Percentiles rank a stretch among this genome's conserved stretches.
These are phyloP conservation scores for Elongisporangium undulatum DNA, from an alignment of 352 stramenopile species.

Conservation along the genomic window DNA sequence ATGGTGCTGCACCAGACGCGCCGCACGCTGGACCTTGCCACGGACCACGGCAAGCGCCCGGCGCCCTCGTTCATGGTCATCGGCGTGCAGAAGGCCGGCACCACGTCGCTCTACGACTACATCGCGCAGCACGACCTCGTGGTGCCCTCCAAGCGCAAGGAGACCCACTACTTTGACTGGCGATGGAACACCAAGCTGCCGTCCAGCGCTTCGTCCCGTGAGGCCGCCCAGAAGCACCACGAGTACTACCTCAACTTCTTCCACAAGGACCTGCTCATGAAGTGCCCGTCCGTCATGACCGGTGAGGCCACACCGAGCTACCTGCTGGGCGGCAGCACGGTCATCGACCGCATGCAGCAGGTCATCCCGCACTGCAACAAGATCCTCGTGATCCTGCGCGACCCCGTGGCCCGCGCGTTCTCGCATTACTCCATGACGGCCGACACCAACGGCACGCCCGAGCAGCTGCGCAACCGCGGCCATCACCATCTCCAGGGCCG, in stretches of 20 bases:
- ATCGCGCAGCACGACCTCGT: slow-evolving; percentile 96
- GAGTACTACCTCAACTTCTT: slow-evolving; percentile 85
- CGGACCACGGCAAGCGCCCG: slow-evolving; percentile 64
- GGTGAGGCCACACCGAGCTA: slow-evolving; percentile 93
- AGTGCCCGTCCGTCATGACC: slow-evolving; percentile 89
- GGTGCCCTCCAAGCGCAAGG: slow-evolving; percentile 85
- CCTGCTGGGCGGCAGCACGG: slow-evolving; percentile 68
- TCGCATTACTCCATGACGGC: slow-evolving; percentile 89
- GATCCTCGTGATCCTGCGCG: slow-evolving; percentile 79
- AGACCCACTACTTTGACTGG: slow-evolving; percentile 99
- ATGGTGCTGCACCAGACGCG: slow-evolving; percentile 95
- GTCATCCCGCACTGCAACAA: slow-evolving; percentile 79
- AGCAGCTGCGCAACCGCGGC: slow-evolving; percentile 77
- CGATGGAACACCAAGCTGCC: slow-evolving; percentile 88
- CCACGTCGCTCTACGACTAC: slow-evolving; percentile 97
- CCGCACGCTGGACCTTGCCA: slow-evolving; percentile 91
- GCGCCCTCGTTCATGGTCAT: slow-evolving; percentile 94
- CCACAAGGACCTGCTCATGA: slow-evolving; percentile 71
- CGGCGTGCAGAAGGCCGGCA: slow-evolving; percentile 95
- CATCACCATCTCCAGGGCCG: slow-evolving; percentile 58
- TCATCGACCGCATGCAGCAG: slow-evolving; percentile 75
- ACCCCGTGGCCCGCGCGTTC: slow-evolving; percentile 82
- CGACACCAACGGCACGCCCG: slow-evolving; percentile 61
- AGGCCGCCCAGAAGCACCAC: slow-evolving; percentile 55
- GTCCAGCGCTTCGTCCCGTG: slow-evolving; percentile 29